Base-by-base conservation (phyloP, 1,139 yeast genomes). In the Schwanniomyces etchellsii region DNA sequence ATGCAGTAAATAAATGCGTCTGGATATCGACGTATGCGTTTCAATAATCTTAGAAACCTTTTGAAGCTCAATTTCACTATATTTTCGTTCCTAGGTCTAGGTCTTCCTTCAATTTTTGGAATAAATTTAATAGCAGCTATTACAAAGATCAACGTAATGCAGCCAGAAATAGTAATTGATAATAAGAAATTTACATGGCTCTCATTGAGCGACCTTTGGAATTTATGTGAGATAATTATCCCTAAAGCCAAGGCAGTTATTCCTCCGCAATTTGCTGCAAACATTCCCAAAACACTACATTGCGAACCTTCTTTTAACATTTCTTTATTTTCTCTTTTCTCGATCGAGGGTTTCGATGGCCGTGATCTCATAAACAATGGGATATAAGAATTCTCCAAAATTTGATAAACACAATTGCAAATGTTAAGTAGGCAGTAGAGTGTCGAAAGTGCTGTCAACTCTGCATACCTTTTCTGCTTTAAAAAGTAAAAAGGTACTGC, bases 91-190 rank as follows among this genome's bases (percentile, higher is more conserved):
- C 47, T 34, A 5, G 67, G 64, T 20, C 35, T 48, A 2, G 39
- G 37, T 25, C 48, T 49, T 1, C 64, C 64, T 18, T 50, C 35
- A 3, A 57, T 57, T 24, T 48, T 47, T 4, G 72, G 72, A 14
- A 65, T 55, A 27, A 44, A 52, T 18, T 41, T 50, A 0, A 60
- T 43, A 13, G 64, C 40, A 6, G 57, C 13, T 1, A 54, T 12
- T 1, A 64, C 51, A 26, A 60, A 47, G 0, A 45, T 46, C 9
- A 56, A 39, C 1, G 71, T 64, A 14, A 60, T 39, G 30, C 57
- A 45, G 1, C 72, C 71, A 2, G 71, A 68, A 30, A 61, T 54
- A 1, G 70, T 58, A 13, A 65, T 62, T 0, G 71, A 70, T 18
- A 62, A 38, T 10, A 65, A 40, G 35, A 57, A 65, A 37, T 57